Percentiles rank a stretch among this genome's conserved stretches.
These are phyloP conservation scores for Grigorovia transvaalensis DNA, from an alignment of 805 yeast species.

Conservation along the genomic window DNA sequence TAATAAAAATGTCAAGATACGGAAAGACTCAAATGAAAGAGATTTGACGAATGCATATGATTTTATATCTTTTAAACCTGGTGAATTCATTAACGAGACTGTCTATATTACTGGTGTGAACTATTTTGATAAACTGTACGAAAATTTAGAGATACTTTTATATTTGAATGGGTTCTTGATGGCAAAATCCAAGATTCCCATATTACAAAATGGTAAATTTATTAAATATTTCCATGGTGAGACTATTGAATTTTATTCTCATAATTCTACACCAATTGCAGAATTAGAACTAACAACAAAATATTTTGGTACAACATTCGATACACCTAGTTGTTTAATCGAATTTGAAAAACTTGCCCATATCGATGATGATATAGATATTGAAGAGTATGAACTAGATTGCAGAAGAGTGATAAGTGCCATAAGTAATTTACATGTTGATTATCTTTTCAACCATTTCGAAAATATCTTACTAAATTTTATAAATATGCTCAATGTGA, in stretches of 20 bases:
- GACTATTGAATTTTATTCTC: constrained; percentile 34
- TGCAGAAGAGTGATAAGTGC: constrained; percentile 38
- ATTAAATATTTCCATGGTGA: constrained; percentile 39
- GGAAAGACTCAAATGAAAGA: constrained; percentile 57
- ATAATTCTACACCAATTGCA: constrained; percentile 34
- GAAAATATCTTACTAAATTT: constrained; percentile 37
- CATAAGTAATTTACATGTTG: constrained; percentile 44
- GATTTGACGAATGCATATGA: constrained; percentile 44
- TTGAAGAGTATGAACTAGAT: constrained; percentile 30
- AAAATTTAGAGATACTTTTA: constrained; percentile 43
- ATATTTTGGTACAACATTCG: constrained; percentile 60
- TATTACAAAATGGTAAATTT: constrained; percentile 38
- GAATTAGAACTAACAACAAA: constrained; percentile 45
- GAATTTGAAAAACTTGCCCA: constrained; percentile 44
- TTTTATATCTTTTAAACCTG: constrained; percentile 61
- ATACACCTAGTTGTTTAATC: constrained; percentile 46
- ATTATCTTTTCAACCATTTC: constrained; percentile 48
- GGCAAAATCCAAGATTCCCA: constrained; percentile 47
- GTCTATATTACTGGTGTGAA: constrained; percentile 54
- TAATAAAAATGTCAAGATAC: constrained; percentile 42
- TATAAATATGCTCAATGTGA: not conserved
- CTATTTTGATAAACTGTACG: constrained; percentile 35
- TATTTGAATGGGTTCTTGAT: constrained; percentile 53
- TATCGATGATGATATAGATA: not conserved
- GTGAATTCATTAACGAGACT: constrained; percentile 63